Evolutionary conservation across 108 stramenopile species (phyloP).

Genomic region (Cyclotella sp.): DNA sequence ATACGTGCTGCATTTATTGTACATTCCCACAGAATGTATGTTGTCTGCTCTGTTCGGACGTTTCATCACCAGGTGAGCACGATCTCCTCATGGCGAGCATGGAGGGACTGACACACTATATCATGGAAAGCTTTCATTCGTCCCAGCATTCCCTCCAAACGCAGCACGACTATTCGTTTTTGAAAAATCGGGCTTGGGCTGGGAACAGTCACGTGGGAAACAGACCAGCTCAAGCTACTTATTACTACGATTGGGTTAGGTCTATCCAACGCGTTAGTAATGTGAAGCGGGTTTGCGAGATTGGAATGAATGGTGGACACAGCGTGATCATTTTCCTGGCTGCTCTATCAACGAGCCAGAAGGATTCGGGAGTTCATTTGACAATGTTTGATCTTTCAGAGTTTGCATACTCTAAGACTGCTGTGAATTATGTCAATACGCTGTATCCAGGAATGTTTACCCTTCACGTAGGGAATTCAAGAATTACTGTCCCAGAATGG

Average conservation of each 20-base stretch:
- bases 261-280: slow-evolving; percentile 7
- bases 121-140: slow-evolving; percentile 16
- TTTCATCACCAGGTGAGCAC: slow-evolving; percentile 19
- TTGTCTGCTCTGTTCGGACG: slow-evolving; percentile 10
- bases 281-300: slow-evolving; percentile 22
- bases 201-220: slow-evolving; percentile 38
- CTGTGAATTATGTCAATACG: slow-evolving; percentile 15
- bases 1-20: slow-evolving; percentile 15
- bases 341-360: neutral
- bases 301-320: slow-evolving; percentile 42
- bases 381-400: slow-evolving; percentile 28
- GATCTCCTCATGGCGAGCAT: slow-evolving; percentile 32
- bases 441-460: slow-evolving; percentile 24
- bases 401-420: slow-evolving; percentile 23
- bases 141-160: neutral
- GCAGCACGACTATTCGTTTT: neutral
- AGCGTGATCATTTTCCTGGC: slow-evolving; percentile 28
- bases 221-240: slow-evolving; percentile 26
- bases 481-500: slow-evolving; percentile 11
- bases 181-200: slow-evolving; percentile 18
- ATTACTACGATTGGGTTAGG: slow-evolving; percentile 29
- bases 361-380: neutral
- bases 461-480: slow-evolving; percentile 12
- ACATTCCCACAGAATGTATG: slow-evolving; percentile 14
- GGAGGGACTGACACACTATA: slow-evolving; percentile 24